phyloP scores from a whole-genome alignment of 371 early-diverging fungal genomes.

The Basidiobolus heterosporus region DNA sequence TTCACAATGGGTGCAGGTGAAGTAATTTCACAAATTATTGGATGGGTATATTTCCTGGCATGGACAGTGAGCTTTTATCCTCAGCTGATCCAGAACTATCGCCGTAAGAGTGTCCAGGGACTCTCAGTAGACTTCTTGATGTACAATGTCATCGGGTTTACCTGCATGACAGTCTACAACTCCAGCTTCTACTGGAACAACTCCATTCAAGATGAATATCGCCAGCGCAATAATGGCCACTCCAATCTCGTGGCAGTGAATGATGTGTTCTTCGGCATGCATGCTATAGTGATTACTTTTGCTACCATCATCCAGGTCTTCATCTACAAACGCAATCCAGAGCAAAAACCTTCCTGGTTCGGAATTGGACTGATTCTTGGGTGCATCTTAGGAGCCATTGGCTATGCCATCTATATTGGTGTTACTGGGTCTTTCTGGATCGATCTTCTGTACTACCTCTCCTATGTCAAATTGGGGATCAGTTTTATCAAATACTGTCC shows the following conservation, averaged over 20 bases:
- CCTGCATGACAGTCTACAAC: slow-evolving; percentile 74
- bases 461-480: slow-evolving; percentile 58
- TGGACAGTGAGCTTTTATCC: slow-evolving; percentile 68
- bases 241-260: slow-evolving; percentile 63
- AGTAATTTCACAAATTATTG: slow-evolving; percentile 8
- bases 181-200: slow-evolving; percentile 46
- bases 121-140: slow-evolving; percentile 78
- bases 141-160: slow-evolving; percentile 72
- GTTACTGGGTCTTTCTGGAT: slow-evolving; percentile 6
- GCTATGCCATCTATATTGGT: too few relatives aligned
- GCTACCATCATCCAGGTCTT: slow-evolving; percentile 54
- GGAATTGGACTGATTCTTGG: too few relatives aligned
- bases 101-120: slow-evolving; percentile 61
- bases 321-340: slow-evolving; percentile 31
- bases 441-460: slow-evolving; percentile 55
- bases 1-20: too few relatives aligned
- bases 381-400: too few relatives aligned
- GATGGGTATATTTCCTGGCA: slow-evolving; percentile 51
- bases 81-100: slow-evolving; percentile 47
- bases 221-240: slow-evolving; percentile 41
- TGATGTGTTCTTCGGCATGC: slow-evolving; percentile 76
- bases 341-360: too few relatives aligned
- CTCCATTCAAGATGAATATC: slow-evolving; percentile 58
- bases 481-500: slow-evolving; percentile 79
- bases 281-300: slow-evolving; percentile 53